phyloP scores from a whole-genome alignment of 1,139 yeast genomes.

The Hyphopichia khmerensis region DNA sequence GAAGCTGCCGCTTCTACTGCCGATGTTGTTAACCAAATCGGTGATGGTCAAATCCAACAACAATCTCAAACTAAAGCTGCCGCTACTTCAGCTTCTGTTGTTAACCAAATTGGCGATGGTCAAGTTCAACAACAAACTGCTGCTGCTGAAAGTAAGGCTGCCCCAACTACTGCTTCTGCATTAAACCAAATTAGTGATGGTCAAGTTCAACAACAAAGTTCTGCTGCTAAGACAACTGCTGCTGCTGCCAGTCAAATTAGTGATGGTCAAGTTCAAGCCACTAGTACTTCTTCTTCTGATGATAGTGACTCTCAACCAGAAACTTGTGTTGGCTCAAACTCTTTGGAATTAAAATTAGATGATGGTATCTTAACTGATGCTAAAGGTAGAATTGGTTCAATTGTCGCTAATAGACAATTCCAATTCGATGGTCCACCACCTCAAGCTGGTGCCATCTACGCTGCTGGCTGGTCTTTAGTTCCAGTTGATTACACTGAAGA shows the following conservation, averaged over 20 bases:
- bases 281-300: constrained; percentile 4
- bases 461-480: constrained; percentile 39
- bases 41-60: constrained; percentile 31
- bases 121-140: constrained; percentile 27
- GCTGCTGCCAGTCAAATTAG: constrained; percentile 28
- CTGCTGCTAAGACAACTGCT: constrained; percentile 15
- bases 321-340: constrained; percentile 27
- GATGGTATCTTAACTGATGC: constrained; percentile 30
- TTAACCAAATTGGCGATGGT: constrained; percentile 30
- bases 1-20: constrained; percentile 16
- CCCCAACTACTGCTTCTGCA: constrained; percentile 19
- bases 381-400: constrained; percentile 39
- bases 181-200: constrained; percentile 35
- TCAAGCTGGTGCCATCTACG: constrained; percentile 41
- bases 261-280: constrained; percentile 27
- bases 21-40: constrained; percentile 24
- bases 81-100: constrained; percentile 20
- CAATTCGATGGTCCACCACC: constrained; percentile 48
- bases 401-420: constrained; percentile 47
- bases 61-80: constrained; percentile 14
- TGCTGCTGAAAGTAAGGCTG: constrained; percentile 12
- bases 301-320: constrained; percentile 9
- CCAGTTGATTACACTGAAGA: constrained; percentile 17
- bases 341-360: constrained; percentile 28
- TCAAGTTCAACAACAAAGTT: constrained; percentile 33